Evolutionary conservation across 2,329 filamentous ascomycete genomes (phyloP).

Genomic region (Biscogniauxia marginata): DNA sequence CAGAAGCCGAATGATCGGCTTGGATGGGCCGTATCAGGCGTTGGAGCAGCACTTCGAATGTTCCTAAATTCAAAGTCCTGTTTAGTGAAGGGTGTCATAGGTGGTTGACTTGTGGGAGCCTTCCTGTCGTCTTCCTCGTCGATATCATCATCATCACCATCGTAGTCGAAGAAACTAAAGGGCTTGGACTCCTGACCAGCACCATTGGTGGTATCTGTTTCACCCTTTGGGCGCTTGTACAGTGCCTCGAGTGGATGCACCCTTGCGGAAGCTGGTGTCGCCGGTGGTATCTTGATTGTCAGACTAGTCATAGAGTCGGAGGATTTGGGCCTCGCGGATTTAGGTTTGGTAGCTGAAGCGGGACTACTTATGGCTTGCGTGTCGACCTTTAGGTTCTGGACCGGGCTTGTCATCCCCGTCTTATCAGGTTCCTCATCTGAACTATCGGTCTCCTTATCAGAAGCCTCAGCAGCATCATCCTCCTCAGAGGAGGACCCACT

Average conservation of each 20-base stretch:
- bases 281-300: constrained; percentile 54
- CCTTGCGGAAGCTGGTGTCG: constrained; percentile 44
- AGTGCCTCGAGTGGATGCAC: constrained; percentile 89
- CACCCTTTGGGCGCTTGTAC: constrained; percentile 70
- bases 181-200: constrained; percentile 48
- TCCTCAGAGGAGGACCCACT: constrained; percentile 35
- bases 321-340: constrained; percentile 45
- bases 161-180: constrained; percentile 75
- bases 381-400: constrained; percentile 21
- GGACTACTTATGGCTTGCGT: constrained; percentile 17
- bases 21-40: constrained; percentile 85
- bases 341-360: constrained; percentile 26
- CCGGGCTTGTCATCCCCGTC: constrained; percentile 8
- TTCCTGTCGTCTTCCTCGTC: not conserved
- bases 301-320: constrained; percentile 50
- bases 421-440: constrained; percentile 23
- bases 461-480: constrained; percentile 25
- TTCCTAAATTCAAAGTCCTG: constrained; percentile 74
- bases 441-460: constrained; percentile 26
- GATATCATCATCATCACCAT: constrained; percentile 43
- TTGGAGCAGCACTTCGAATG: constrained; percentile 86
- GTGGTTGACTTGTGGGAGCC: constrained; percentile 41
- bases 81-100: constrained; percentile 80
- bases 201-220: constrained; percentile 35
- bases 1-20: constrained; percentile 62